A percentile compares a stretch with the other conserved stretches of the same genome.
phyloP scores from a whole-genome alignment of 345 rosid species.

The Corymbia maculata region DNA sequence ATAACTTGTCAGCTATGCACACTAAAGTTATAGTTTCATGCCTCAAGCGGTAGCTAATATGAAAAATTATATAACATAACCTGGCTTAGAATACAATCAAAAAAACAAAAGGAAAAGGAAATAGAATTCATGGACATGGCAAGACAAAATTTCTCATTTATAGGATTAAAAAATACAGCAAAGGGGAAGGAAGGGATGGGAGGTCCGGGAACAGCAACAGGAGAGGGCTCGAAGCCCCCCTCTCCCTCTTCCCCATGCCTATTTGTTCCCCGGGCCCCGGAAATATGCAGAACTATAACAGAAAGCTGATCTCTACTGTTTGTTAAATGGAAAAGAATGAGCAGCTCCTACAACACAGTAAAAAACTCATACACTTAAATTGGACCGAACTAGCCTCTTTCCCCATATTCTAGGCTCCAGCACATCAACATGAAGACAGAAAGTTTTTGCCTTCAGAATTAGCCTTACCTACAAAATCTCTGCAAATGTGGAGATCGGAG shows the following conservation, averaged over 20 bases:
- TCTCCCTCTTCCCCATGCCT: too few relatives aligned
- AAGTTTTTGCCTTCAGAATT: not conserved
- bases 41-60: not conserved
- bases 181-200: too few relatives aligned
- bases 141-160: not conserved
- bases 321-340: not conserved
- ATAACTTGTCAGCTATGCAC: not conserved
- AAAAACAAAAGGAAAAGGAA: not conserved
- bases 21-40: not conserved
- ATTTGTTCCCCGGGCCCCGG: too few relatives aligned
- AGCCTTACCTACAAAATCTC: conserved; percentile 71
- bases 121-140: not conserved
- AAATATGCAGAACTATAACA: not conserved
- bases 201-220: too few relatives aligned
- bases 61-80: not conserved
- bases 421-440: not conserved
- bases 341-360: not conserved
- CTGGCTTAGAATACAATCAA: not conserved
- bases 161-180: not conserved
- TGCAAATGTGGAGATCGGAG: conserved; percentile 67
- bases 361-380: not conserved
- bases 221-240: too few relatives aligned
- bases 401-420: not conserved
- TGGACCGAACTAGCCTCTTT: not conserved
- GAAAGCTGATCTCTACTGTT: not conserved